These are phyloP conservation scores for Parietaria judaica DNA, from an alignment of 306 rosid genomes.

Conservation along the genomic window DNA sequence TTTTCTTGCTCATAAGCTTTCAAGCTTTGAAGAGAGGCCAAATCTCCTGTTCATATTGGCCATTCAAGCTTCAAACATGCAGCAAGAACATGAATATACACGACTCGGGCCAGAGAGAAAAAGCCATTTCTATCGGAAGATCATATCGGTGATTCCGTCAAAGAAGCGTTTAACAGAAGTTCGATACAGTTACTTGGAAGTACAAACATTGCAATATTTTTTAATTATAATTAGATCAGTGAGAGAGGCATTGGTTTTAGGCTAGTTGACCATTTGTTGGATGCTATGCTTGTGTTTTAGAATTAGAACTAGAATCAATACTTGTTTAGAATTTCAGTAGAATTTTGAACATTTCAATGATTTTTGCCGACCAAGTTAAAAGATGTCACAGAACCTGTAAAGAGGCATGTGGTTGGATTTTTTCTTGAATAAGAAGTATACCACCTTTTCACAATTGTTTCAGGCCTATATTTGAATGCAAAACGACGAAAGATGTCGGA, in stretches of 20 bases:
- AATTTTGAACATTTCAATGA: neutral
- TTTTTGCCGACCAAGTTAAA: neutral
- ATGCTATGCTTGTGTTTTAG: neutral
- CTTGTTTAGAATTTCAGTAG: constrained; percentile 2
- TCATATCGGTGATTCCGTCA: constrained; percentile 8
- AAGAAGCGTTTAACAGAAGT: constrained; percentile 1
- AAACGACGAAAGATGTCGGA: no score
- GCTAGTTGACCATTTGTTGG: neutral
- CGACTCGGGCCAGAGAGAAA: constrained; percentile 2
- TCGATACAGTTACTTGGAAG: neutral
- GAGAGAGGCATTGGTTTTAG: neutral
- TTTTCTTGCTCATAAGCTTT: constrained; percentile 17
- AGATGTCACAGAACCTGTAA: neutral
- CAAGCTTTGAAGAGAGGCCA: constrained; percentile 7
- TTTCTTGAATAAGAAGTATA: neutral
- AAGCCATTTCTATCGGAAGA: constrained; percentile 6
- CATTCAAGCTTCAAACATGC: no score
- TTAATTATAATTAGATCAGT: neutral
- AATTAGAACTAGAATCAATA: neutral
- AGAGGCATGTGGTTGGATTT: neutral
- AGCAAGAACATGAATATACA: constrained; percentile 20
- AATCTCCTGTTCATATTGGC: no score
- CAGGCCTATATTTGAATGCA: no score
- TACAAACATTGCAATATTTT: constrained; percentile 6
- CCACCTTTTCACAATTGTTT: no score